Evolutionary conservation across 257 asterid genomes (phyloP), one percentile per base, ranked within the genome.

Genomic region (Mentha longifolia): DNA sequence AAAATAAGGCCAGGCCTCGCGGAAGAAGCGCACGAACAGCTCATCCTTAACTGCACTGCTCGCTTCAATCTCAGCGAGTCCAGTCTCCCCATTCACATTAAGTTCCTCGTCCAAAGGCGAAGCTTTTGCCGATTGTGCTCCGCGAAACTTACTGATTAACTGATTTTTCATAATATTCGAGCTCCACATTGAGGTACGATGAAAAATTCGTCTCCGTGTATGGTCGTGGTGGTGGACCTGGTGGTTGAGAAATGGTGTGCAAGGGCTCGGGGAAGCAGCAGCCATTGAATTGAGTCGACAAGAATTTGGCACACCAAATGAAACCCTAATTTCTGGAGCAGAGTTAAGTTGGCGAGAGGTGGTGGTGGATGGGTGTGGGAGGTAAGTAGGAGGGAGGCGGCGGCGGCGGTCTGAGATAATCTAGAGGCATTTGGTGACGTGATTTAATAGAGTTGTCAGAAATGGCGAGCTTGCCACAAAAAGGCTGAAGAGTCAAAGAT

Each of bases 1-100:
- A 71, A 92, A 84, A 74, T 95, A 92, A 5, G 98, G 98, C 96
- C 97, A 92, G 1, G 98, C 82, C 81, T 89, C 98, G 54, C 95
- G 84, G 42, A 92, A 95, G 80, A 92, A 95, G 12, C 80, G 74
- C 72, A 95, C 97, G 72, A 95, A 95, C 28, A 82, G 79, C 77
- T 88, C 97, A 68, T 90, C 97, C 63, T 88, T 86, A 3, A 77
- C 76, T n/a, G 82, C 81, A 33, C 52, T 60, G 41, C 80, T 76
- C 47, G 74, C 79, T 57, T 89, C 92, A 30, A 73, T 63, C 46
- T 62, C 79, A 25, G 43, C 84, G 56, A 80, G 63, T 15, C 59
- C 81, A 16, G 68, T 62, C 72, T 81, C 92, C 62, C 84, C 84
- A 61, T 72, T 79, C 20, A 77, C 89, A 55, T 61, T 63, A 54